Base-by-base conservation (phyloP, 176 grass and related monocot species). In the Dactylis glomerata region DNA sequence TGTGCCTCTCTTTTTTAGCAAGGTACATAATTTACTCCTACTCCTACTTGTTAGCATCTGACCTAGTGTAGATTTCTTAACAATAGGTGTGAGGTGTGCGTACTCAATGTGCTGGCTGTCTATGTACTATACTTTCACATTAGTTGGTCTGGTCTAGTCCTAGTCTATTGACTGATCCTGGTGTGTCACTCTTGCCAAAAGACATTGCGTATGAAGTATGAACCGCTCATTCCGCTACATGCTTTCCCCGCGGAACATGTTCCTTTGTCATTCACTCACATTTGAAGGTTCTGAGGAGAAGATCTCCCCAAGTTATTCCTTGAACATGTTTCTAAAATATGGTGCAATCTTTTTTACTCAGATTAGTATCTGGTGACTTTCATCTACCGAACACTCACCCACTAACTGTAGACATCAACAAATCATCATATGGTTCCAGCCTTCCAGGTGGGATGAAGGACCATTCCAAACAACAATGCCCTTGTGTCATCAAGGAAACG, bases 1-100 rank as follows among this genome's bases (percentile, higher is more conserved):
- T 87, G 84, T 83, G 84, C 47, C 88, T 83, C 75, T 87, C 88
- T 79, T 90, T 90, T 87, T 90, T 90, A 38, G 80, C 23, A 31
- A 68, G 68, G 80, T 38, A 80, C 58, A 68, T 87, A 58, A 75
- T 73, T 87, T 79, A 45, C 47, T 59, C 56, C 55, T 79, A 45
- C 47, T 59, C 56, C 55, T 71, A 70, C 83, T 56, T 51, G 34
- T 56, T 79, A 74, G 84, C 88, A 79, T 63, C 80, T 79, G 80
- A 86, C 75, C 88, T 77, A 56, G 57, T 23, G 24, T 27, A 72
- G 65, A 49, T 45, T 78, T 45, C 54, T 52, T 57, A 80, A 22
- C 63, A 20, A 5, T 42, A 63, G 59, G 10, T 24, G 13, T 51
- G 63, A 41, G 45, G 71, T 74, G 41, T 58, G 33, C 20, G 58